Evolutionary conservation across 164 flowering plant genomes (phyloP), one percentile per base, ranked within the genome.

Genomic region (Vitis cinerea): DNA sequence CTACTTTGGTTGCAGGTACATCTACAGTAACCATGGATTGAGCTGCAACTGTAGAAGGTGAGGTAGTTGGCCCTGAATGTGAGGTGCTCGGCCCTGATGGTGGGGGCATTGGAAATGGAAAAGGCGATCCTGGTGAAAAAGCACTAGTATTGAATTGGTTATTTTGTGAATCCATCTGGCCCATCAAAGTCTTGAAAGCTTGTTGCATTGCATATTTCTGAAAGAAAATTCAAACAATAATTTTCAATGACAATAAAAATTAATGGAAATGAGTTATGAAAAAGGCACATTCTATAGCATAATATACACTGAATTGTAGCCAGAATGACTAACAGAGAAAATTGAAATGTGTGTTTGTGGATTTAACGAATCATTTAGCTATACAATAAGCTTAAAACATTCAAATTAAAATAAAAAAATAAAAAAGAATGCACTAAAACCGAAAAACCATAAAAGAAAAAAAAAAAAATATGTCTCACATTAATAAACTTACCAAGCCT

Each of bases 181-280:
- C 88, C 92, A 88, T 88, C 86, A 92, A 12, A 64, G 87, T 85
- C 78, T 92, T 92, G 67, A 90, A 80, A 83, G 97, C 95, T 85
- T 90, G 93, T 83, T 94, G 95, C 97, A 91, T 94, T 52, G 98
- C 98, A 79, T 85, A 89, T 79, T 92, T 88, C 98, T 94, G 92
- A 66, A 61, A 54, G 5, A 37, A 15, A 19, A 47, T 31, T 29
- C 12, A 60, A 27, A 63, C 59, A 49, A 58, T 50, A 15, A 9
- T 59, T 49, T 19, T 64, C 31, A 64, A 14, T 30, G 11, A 8
- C 19, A 37, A 13, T 23, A 57, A 47, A 19, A 58, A 53, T 65
- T 37, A 37, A 15, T 29, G 17, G 56, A 17, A 65, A 52, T 37
- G 50, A 52, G 67, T 64, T 13, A 64, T 10, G 23, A 6, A 37